Evolutionary conservation across 2,329 filamentous ascomycete genomes (phyloP), one percentile per base, ranked within the genome.

Genomic region (Orbilia ellipsospora): DNA sequence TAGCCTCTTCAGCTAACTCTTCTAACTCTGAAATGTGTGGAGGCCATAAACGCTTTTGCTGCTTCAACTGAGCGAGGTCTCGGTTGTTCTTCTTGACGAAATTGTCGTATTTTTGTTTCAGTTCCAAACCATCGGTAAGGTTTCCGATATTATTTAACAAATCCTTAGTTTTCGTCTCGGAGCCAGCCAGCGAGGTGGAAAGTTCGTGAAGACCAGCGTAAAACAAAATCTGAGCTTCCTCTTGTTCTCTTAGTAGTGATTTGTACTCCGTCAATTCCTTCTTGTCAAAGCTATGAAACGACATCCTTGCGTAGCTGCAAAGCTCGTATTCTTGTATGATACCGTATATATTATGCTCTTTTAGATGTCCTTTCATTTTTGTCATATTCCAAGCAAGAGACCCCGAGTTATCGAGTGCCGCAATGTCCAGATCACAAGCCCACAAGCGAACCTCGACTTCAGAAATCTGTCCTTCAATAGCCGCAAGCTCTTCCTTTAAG

Each of bases 271-370:
- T 23, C 31, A 59, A 44, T n/a, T 59, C 55, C 28, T 16, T 16
- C 16, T 59, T 6, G 31, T 59, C 23, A n/a, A 59, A 44, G 28
- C 12, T 40, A 12, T 59, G 28, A 12, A 59, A 44, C 1, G 55
- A 59, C 7, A 13, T 18, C 15, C 40, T 44, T 23, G 55, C 31
- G 13, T 42, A 10, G 20, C 55, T 59, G 28, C 55, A 59, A 59
- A 59, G 55, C 15, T 26, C 31, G 28, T 59, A 59, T 18, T 59
- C 55, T 23, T 59, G n/a, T 16, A 31, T 15, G 31, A 59, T 59
- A n/a, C 55, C 55, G 7, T 59, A 59, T n/a, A 59, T 7, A 26
- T 20, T 44, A 42, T 59, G 55, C 55, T 23, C 55, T 13, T 20
- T 12, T 18, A 59, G 31, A 20, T 59, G 18, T 7, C 1, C 7